These are phyloP conservation scores for Bacterosira constricta DNA, from an alignment of 108 stramenopile species.

Conservation along the genomic window DNA sequence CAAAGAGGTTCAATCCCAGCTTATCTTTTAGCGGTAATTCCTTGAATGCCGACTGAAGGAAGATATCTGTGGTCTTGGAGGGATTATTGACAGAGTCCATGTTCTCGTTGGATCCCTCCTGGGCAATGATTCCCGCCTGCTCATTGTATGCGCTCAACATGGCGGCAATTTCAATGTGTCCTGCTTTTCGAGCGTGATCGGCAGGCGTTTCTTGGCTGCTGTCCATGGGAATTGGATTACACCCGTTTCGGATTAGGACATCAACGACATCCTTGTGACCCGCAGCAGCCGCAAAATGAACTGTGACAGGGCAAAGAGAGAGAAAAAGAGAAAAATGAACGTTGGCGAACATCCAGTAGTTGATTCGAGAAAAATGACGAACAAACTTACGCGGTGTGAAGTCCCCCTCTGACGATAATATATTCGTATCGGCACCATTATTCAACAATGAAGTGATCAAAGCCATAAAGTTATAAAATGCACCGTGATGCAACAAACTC, in stretches of 20 bases:
- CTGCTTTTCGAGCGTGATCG: not conserved
- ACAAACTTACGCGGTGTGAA: conserved; percentile 4
- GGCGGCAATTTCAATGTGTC: not conserved
- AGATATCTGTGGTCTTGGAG: not conserved
- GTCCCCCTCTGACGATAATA: not conserved
- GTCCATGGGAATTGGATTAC: not conserved
- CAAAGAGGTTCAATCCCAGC: conserved; percentile 11
- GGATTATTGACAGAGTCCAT: not conserved
- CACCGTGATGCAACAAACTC: conserved; percentile 19
- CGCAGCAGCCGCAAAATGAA: conserved; percentile 6
- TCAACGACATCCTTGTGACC: conserved; percentile 1
- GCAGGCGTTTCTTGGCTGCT: not conserved
- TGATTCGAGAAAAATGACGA: no score
- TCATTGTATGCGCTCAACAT: not conserved
- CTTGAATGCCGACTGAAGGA: conserved; percentile 4
- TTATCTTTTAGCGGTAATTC: conserved; percentile 10
- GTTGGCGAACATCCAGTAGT: no score
- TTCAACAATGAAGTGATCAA: conserved; percentile 9
- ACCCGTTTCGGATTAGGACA: not conserved
- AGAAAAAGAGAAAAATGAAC: no score
- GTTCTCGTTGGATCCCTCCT: not conserved
- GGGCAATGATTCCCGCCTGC: not conserved
- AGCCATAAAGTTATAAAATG: conserved; percentile 16
- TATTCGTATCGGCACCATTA: conserved; percentile 18
- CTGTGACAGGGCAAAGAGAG: no score